phyloP scores from a whole-genome alignment of 768 basidiomycete species.

The Paxillus ammoniavirescens region DNA sequence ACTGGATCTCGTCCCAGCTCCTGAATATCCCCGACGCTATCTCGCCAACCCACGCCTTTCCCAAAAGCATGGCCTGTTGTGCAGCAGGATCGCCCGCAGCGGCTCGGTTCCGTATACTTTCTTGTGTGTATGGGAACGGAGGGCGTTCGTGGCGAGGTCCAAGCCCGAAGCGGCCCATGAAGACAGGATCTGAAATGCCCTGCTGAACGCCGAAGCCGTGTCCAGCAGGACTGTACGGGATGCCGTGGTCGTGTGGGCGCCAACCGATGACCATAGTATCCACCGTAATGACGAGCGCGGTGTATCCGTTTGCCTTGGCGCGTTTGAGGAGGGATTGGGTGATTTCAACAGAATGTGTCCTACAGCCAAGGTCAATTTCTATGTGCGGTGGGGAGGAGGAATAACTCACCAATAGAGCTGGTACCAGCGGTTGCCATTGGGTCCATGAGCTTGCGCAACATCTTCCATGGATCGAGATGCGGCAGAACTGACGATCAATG shows the following conservation, averaged over 20 bases:
- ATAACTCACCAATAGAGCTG: constrained; percentile 45
- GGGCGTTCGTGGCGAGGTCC: constrained; percentile 28
- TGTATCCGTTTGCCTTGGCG: constrained; percentile 41
- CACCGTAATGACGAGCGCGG: constrained; percentile 44
- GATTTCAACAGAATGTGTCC: constrained; percentile 38
- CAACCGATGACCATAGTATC: constrained; percentile 44
- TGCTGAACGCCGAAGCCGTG: constrained; percentile 40
- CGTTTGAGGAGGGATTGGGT: constrained; percentile 42
- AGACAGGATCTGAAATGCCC: constrained; percentile 45
- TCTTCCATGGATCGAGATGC: constrained; percentile 49
- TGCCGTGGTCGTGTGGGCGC: constrained; percentile 42
- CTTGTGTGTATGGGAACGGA: constrained; percentile 36
- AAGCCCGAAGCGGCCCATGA: constrained; percentile 38
- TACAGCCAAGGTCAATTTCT: constrained; percentile 4
- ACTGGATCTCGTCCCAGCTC: constrained; percentile 45
- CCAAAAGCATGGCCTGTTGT: constrained; percentile 29
- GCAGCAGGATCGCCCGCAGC: constrained; percentile 32
- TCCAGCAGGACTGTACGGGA: constrained; percentile 36
- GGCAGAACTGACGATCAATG: constrained; percentile 28
- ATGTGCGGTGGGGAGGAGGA: background rate
- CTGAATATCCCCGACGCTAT: constrained; percentile 39
- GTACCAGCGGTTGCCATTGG: constrained; percentile 43
- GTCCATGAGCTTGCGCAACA: constrained; percentile 46
- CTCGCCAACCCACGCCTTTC: constrained; percentile 38
- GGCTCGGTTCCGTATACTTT: constrained; percentile 22